Evolutionary conservation across 2,329 filamentous ascomycete species (phyloP).

Genomic region (Cercospora sp.): DNA sequence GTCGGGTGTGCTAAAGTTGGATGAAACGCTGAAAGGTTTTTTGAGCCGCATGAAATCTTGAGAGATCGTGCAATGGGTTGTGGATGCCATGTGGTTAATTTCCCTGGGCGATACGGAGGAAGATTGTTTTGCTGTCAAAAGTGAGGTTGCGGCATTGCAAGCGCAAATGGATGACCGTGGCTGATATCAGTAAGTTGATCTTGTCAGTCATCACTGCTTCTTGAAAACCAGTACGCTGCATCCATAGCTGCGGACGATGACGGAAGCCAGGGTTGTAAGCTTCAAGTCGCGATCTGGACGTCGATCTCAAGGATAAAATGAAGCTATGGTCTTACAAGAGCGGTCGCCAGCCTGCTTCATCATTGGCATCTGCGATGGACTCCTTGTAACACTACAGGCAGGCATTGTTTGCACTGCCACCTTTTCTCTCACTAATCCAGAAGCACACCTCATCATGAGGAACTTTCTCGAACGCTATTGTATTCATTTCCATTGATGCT

Average conservation of each 20-base stretch:
- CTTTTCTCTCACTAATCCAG: not conserved
- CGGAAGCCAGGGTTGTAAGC: not conserved
- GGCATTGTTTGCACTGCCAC: not conserved
- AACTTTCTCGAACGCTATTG: not conserved
- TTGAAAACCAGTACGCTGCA: not conserved
- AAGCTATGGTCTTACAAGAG: slow-evolving; percentile 2
- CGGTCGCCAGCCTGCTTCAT: not conserved
- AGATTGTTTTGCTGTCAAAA: not conserved
- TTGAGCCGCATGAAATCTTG: not conserved
- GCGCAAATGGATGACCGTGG: not conserved
- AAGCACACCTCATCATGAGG: not conserved
- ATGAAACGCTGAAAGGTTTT: slow-evolving; percentile 1
- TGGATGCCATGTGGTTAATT: not conserved
- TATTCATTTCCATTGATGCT: not conserved
- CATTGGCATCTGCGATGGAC: not conserved
- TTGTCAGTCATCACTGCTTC: not conserved
- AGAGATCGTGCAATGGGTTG: not conserved
- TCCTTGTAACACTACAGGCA: not conserved
- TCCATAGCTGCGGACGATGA: not conserved
- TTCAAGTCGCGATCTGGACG: not conserved
- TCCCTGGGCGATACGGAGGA: not conserved
- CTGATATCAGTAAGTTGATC: not conserved
- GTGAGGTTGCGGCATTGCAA: not conserved
- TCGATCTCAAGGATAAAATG: not conserved
- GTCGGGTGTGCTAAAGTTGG: not conserved